A percentile compares a stretch with the other conserved stretches of the same genome.
Evolutionary conservation across 352 stramenopile species (phyloP).

Genomic region (Pythium phragmiticola): DNA sequence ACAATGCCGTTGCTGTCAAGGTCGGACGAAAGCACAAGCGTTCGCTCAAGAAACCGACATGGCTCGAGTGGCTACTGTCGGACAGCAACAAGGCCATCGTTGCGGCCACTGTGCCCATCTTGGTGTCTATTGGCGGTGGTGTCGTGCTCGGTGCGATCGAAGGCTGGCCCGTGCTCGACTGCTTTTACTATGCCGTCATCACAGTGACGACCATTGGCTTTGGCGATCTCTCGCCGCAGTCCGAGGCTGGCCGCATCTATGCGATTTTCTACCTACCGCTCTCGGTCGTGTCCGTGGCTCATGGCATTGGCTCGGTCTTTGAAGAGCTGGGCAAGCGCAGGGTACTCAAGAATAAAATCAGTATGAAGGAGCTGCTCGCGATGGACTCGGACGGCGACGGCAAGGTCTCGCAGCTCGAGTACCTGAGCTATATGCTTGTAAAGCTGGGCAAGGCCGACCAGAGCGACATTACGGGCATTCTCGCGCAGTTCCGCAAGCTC

Average conservation of each 20-base stretch:
- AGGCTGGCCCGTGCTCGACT: conserved; percentile 74
- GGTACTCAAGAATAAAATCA: conserved; percentile 70
- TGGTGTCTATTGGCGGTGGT: conserved; percentile 48
- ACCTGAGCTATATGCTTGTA: conserved; percentile 70
- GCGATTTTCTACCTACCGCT: conserved; percentile 83
- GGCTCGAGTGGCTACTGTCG: conserved; percentile 43
- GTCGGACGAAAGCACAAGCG: neutral
- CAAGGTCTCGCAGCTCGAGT: conserved; percentile 69
- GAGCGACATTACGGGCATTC: conserved; percentile 60
- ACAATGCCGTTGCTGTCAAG: conserved; percentile 23
- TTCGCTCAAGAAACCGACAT: conserved; percentile 24
- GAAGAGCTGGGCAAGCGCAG: conserved; percentile 56
- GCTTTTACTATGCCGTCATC: conserved; percentile 91
- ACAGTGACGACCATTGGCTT: conserved; percentile 90
- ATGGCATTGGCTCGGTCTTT: conserved; percentile 63
- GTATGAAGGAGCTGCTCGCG: conserved; percentile 68
- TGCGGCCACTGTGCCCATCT: conserved; percentile 40
- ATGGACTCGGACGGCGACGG: conserved; percentile 69
- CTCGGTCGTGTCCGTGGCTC: conserved; percentile 63
- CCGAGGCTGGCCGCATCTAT: conserved; percentile 58
- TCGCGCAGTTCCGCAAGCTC: conserved; percentile 65
- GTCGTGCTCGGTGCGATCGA: conserved; percentile 59
- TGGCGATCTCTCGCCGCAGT: conserved; percentile 74
- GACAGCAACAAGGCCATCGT: conserved; percentile 56
- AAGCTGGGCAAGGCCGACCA: conserved; percentile 73